Conservation (phyloP, 768 basidiomycete genomes). For the Mycena olivaceomarginata region DNA sequence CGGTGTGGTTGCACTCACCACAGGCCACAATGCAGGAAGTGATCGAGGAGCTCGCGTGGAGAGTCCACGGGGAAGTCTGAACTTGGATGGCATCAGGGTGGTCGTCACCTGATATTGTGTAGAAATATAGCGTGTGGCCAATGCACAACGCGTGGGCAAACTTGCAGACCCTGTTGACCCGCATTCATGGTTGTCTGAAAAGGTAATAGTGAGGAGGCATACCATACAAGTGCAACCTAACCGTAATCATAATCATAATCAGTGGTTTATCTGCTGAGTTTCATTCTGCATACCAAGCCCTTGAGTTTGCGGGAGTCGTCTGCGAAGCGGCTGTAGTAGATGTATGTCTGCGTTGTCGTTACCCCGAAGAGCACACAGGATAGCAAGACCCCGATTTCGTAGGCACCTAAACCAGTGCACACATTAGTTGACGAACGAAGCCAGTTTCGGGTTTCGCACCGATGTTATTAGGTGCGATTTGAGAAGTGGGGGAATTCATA, state of each 20-base stretch:
- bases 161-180: no score
- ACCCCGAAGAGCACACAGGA: not conserved
- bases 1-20: not conserved
- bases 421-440: no score
- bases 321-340: no score
- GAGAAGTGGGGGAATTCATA: no score
- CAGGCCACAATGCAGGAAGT: conserved; percentile 7
- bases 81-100: no score
- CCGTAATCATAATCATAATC: not conserved
- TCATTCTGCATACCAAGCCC: not conserved
- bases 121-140: no score
- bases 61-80: not conserved
- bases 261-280: not conserved
- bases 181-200: no score
- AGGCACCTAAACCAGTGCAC: no score
- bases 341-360: not conserved
- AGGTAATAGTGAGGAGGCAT: not conserved
- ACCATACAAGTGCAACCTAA: not conserved
- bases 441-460: no score
- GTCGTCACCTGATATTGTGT: no score
- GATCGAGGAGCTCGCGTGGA: not conserved
- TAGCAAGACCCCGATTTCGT: not conserved
- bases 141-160: no score
- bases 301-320: not conserved
- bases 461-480: no score